Evolutionary conservation across 2,329 filamentous ascomycete genomes (phyloP).

Genomic region (Tetracladium maxilliforme): DNA sequence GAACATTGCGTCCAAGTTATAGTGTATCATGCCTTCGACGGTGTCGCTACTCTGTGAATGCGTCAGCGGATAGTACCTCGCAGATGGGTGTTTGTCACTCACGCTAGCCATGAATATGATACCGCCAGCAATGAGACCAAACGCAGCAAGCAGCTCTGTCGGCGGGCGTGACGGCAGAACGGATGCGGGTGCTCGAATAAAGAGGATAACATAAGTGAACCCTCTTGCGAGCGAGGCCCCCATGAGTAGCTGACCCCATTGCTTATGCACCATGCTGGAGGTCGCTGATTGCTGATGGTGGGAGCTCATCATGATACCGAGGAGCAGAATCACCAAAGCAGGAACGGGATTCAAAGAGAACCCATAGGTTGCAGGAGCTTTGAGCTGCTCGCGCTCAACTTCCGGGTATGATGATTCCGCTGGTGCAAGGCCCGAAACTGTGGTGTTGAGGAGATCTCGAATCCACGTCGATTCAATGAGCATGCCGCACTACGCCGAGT

Average conservation of each 20-base stretch:
- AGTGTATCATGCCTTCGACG: conserved; percentile 60
- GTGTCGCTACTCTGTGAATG: conserved; percentile 54
- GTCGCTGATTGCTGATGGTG: conserved; percentile 76
- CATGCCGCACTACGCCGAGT: conserved; percentile 53
- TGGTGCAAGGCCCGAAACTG: conserved; percentile 20
- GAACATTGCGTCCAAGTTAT: conserved; percentile 80
- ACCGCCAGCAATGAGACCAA: conserved; percentile 77
- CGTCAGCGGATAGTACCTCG: neutral
- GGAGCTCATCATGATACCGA: conserved; percentile 91
- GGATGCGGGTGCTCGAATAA: conserved; percentile 66
- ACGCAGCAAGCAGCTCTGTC: conserved; percentile 75
- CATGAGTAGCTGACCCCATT: conserved; percentile 79
- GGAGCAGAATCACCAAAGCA: conserved; percentile 67
- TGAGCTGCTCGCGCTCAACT: conserved; percentile 32
- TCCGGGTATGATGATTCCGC: conserved; percentile 32
- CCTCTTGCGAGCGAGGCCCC: conserved; percentile 67
- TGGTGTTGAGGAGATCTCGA: conserved; percentile 49
- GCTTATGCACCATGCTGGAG: conserved; percentile 82
- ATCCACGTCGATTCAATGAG: conserved; percentile 64
- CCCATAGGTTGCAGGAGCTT: conserved; percentile 49
- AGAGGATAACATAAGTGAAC: conserved; percentile 68
- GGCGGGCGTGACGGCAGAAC: conserved; percentile 73
- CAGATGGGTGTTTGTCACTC: conserved; percentile 21
- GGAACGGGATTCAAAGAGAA: conserved; percentile 83
- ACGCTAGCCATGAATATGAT: conserved; percentile 87